These are phyloP conservation scores for Syncephalastrum contaminatum DNA, from an alignment of 371 early-diverging fungal genomes.

Conservation along the genomic window DNA sequence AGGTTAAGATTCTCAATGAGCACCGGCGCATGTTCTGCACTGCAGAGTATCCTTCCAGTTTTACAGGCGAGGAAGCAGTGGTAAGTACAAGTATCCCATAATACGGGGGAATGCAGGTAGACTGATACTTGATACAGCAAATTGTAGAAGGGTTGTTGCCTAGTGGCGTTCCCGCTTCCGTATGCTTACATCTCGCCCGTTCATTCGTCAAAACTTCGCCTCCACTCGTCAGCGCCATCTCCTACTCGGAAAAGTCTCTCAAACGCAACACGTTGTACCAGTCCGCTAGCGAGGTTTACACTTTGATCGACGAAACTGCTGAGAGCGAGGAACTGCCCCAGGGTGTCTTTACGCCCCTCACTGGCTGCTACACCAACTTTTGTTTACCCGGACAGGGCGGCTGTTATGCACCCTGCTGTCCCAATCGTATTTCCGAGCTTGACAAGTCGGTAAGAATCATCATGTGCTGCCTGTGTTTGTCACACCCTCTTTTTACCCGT, in stretches of 20 bases:
- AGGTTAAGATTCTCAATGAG: slow-evolving; percentile 16
- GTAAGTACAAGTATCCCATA: no score
- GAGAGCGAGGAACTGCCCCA: slow-evolving; percentile 15
- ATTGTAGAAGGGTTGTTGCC: slow-evolving; percentile 15
- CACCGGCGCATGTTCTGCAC: slow-evolving; percentile 24
- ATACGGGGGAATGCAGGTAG: no score
- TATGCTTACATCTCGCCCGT: slow-evolving; percentile 24
- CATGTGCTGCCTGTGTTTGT: no score
- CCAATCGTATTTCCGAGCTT: slow-evolving; percentile 13
- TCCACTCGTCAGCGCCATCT: slow-evolving; percentile 27
- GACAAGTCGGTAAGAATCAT: no score
- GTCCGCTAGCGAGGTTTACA: slow-evolving; percentile 33
- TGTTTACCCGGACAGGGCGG: slow-evolving; percentile 27
- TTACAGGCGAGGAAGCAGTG: slow-evolving; percentile 34
- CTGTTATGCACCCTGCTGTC: slow-evolving; percentile 38
- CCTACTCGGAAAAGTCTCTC: slow-evolving; percentile 35
- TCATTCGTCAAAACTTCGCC: slow-evolving; percentile 28
- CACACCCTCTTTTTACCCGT: no score
- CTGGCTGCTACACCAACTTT: slow-evolving; percentile 31
- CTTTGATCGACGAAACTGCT: slow-evolving; percentile 22
- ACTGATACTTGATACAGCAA: slow-evolving; percentile 5
- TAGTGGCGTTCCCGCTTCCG: slow-evolving; percentile 6
- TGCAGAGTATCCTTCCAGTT: slow-evolving; percentile 26
- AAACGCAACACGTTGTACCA: slow-evolving; percentile 35
- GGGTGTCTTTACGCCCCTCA: slow-evolving; percentile 27